phyloP scores from a whole-genome alignment of 163 green algal species.

The Chlamydomonas reinhardtii region DNA sequence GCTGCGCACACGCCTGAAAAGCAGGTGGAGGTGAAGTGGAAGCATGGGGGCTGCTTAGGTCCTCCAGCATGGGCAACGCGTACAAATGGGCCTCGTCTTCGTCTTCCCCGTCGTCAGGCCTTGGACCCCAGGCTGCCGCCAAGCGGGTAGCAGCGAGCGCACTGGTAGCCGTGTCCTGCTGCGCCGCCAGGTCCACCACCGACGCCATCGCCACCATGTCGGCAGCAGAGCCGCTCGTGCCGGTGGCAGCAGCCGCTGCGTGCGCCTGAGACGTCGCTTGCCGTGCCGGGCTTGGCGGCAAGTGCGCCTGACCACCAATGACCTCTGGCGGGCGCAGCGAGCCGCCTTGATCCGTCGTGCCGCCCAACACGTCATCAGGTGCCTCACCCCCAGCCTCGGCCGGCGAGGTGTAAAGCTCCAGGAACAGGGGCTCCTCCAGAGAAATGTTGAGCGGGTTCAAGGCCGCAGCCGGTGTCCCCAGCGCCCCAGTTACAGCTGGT shows the following conservation, averaged over 20 bases:
- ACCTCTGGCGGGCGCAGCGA: too few species aligned
- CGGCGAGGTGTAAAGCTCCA: not conserved
- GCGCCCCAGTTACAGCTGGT: not conserved
- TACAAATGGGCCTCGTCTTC: not conserved
- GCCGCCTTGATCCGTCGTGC: too few species aligned
- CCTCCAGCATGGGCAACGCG: not conserved
- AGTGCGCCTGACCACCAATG: too few species aligned
- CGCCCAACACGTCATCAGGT: too few species aligned
- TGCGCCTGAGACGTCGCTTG: too few species aligned
- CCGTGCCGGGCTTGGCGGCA: too few species aligned
- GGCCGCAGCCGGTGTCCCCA: not conserved
- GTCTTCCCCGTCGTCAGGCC: not conserved
- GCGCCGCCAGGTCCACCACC: not conserved
- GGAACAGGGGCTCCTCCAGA: slow-evolving; percentile 2
- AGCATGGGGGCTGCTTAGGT: too few species aligned
- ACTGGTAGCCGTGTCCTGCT: not conserved
- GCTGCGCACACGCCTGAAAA: too few species aligned
- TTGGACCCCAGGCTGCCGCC: not conserved
- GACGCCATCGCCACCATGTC: slow-evolving; percentile 26
- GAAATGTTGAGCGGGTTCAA: slow-evolving; percentile 7
- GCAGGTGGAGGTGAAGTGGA: too few species aligned
- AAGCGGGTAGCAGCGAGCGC: not conserved
- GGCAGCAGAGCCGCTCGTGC: not conserved
- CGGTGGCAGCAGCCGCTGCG: too few species aligned
- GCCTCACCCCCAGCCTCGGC: too few species aligned